phyloP scores from a whole-genome alignment of 768 basidiomycete genomes.

The Boletus vinaceobasis region DNA sequence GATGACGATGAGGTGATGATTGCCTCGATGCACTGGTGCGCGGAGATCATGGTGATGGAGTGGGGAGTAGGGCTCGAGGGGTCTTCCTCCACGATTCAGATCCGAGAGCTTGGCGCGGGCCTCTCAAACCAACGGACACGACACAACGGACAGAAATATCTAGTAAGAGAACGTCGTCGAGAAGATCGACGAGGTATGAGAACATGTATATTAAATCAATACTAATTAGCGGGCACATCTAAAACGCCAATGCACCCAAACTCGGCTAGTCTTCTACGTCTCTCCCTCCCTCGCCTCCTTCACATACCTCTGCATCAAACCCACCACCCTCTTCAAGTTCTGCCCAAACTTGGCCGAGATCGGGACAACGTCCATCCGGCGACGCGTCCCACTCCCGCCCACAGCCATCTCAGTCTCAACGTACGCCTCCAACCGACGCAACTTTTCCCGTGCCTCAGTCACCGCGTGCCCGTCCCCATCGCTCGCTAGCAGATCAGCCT shows the following conservation, averaged over 20 bases:
- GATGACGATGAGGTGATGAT: not conserved
- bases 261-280: not conserved
- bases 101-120: not conserved
- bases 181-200: no score
- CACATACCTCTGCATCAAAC: conserved; percentile 66
- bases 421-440: conserved; percentile 52
- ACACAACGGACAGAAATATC: not conserved
- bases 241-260: not conserved
- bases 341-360: conserved; percentile 83
- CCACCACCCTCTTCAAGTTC: conserved; percentile 71
- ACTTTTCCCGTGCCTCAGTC: conserved; percentile 53
- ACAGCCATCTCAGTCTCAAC: conserved; percentile 46
- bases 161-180: not conserved
- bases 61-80: not conserved
- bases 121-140: not conserved
- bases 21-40: not conserved
- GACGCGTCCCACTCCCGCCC: not conserved
- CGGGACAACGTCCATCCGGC: conserved; percentile 66
- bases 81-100: not conserved
- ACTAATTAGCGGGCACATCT: not conserved
- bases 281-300: conserved; percentile 37
- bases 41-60: not conserved
- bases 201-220: not conserved
- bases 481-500: conserved; percentile 77
- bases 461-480: conserved; percentile 47